Conservation (phyloP, 768 basidiomycete genomes). For the Mycena rosella region DNA sequence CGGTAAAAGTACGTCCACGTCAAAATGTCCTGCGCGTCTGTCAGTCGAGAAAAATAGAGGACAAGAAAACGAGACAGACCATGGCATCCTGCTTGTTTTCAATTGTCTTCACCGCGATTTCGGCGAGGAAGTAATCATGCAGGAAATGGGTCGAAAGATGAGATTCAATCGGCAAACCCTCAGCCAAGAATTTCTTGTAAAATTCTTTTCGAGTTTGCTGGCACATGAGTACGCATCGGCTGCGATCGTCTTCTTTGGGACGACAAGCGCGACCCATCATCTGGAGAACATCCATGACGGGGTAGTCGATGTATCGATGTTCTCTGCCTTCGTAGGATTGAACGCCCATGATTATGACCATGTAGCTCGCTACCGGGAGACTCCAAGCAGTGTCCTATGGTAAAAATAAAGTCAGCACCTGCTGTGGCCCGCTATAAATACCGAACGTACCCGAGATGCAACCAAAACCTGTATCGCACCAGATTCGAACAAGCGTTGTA, state of each 20-base stretch:
- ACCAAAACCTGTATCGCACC: slow-evolving; percentile 96
- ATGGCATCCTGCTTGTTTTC: slow-evolving; percentile 99
- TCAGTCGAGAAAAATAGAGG: slow-evolving; percentile 7
- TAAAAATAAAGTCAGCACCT: not conserved
- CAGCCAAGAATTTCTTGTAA: slow-evolving; percentile 97
- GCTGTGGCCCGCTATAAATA: not conserved
- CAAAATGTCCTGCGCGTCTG: slow-evolving; percentile 79
- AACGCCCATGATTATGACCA: slow-evolving; percentile 99
- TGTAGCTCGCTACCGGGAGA: slow-evolving; percentile 92
- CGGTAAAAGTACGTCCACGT: slow-evolving; percentile 99
- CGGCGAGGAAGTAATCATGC: slow-evolving; percentile 98
- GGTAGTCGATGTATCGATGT: slow-evolving; percentile 97
- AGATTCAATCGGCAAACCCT: slow-evolving; percentile 98
- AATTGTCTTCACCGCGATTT: slow-evolving; percentile 98
- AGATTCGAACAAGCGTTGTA: slow-evolving; percentile 91
- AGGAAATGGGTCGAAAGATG: slow-evolving; percentile 91
- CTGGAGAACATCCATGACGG: slow-evolving; percentile 97
- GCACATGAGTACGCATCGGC: slow-evolving; percentile 96
- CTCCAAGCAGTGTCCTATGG: slow-evolving; percentile 96
- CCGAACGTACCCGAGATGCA: slow-evolving; percentile 82
- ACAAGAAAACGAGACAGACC: slow-evolving; percentile 56
- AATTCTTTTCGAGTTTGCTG: slow-evolving; percentile 99
- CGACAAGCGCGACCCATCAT: slow-evolving; percentile 99
- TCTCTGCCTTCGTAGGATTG: slow-evolving; percentile 97
- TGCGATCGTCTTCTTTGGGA: slow-evolving; percentile 87